Conservation (phyloP, 108 stramenopile genomes). For the Hondaea fermentalgiana region DNA sequence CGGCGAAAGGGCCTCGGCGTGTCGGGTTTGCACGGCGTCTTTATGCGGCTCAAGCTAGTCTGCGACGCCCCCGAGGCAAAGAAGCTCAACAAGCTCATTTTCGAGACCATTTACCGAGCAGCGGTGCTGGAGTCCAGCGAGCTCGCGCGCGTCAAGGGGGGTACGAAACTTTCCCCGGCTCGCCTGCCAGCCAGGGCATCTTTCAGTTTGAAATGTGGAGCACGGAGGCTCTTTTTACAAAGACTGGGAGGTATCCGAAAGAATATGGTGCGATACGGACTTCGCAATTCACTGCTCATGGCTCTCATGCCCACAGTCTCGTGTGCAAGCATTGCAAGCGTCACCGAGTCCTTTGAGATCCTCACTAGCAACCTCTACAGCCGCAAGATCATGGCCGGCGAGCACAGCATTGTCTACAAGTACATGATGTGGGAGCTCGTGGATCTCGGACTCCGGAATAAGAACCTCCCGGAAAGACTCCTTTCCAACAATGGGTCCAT, state of each 20-base stretch:
- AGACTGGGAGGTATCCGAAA: conserved; percentile 70
- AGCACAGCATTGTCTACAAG: conserved; percentile 60
- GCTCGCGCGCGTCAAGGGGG: neutral
- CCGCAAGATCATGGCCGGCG: conserved; percentile 89
- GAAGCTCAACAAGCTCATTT: neutral
- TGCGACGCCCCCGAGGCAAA: too few relatives aligned
- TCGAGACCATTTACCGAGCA: neutral
- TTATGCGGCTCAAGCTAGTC: too few relatives aligned
- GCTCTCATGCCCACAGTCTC: conserved; percentile 98
- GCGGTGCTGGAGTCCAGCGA: neutral
- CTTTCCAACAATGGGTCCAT: neutral
- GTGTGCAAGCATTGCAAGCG: conserved; percentile 87
- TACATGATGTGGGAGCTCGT: neutral
- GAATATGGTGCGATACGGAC: conserved; percentile 62
- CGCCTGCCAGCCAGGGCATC: conserved; percentile 80
- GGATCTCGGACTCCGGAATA: neutral
- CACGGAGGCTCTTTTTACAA: conserved; percentile 53
- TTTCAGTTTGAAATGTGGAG: conserved; percentile 92
- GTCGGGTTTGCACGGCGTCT: too few relatives aligned
- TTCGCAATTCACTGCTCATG: conserved; percentile 82
- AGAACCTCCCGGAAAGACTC: neutral
- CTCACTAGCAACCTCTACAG: conserved; percentile 91
- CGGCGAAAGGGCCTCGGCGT: too few relatives aligned
- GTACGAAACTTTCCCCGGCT: conserved; percentile 76
- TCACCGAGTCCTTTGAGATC: conserved; percentile 93